phyloP scores from a whole-genome alignment of 257 asterid species.

The Przewalskia tangutica region DNA sequence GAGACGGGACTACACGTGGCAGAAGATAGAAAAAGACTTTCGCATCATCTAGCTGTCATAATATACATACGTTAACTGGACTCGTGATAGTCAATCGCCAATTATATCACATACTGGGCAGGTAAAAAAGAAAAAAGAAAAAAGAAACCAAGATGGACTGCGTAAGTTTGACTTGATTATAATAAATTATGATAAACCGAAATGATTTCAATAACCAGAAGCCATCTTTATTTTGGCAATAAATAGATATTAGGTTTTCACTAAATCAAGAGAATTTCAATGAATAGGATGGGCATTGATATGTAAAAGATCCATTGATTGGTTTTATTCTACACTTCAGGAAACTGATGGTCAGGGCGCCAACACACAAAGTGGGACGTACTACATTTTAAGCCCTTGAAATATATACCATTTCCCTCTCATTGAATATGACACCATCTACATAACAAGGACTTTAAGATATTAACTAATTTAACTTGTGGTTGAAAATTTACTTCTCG shows the following conservation, averaged over 20 bases:
- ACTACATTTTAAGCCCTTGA: neutral
- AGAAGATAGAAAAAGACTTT: neutral
- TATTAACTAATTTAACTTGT: neutral
- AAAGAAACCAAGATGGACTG: neutral
- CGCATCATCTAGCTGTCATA: neutral
- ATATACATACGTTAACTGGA: neutral
- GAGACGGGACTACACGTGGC: neutral
- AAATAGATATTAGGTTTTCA: neutral
- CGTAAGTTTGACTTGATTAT: neutral
- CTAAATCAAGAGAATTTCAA: neutral
- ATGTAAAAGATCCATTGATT: neutral
- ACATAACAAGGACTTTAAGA: neutral
- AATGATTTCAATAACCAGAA: neutral
- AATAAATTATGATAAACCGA: neutral
- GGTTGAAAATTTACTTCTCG: neutral
- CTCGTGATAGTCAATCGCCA: neutral
- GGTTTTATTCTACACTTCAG: neutral
- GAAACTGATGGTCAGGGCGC: neutral
- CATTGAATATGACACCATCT: neutral
- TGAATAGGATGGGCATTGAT: neutral
- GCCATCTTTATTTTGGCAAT: neutral
- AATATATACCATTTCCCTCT: neutral
- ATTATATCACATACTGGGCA: neutral
- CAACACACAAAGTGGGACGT: neutral
- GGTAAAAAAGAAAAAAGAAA: neutral